These are phyloP conservation scores for Dendrocalamus latiflorus DNA, from an alignment of 202 grass and related monocot species.

Conservation along the genomic window DNA sequence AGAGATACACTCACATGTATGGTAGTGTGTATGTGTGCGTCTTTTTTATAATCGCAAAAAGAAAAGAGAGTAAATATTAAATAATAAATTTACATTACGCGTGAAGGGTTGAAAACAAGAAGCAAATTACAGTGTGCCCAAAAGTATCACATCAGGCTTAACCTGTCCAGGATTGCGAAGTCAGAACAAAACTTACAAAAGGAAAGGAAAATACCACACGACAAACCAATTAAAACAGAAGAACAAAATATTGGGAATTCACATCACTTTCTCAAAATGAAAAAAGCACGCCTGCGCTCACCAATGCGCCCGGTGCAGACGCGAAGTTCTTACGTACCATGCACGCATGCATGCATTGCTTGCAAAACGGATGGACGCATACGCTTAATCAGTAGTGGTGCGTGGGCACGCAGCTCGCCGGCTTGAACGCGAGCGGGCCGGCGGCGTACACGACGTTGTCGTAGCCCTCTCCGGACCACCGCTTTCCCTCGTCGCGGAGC, in stretches of 20 bases:
- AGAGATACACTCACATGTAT: too few relatives aligned
- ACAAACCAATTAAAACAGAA: background rate
- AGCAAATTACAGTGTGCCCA: too few relatives aligned
- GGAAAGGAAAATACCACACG: background rate
- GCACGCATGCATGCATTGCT: too few relatives aligned
- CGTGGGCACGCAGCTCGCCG: slow-evolving; percentile 28
- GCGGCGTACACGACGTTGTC: slow-evolving; percentile 32
- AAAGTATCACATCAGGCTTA: too few relatives aligned
- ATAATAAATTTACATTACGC: too few relatives aligned
- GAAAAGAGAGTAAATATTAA: too few relatives aligned
- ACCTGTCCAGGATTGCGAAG: too few relatives aligned
- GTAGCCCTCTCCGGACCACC: background rate
- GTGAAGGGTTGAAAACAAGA: too few relatives aligned
- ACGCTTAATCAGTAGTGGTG: background rate
- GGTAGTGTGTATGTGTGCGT: too few relatives aligned
- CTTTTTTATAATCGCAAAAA: too few relatives aligned
- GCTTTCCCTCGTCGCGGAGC: slow-evolving; percentile 51
- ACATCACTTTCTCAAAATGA: background rate
- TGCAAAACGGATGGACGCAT: too few relatives aligned
- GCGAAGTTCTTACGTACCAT: background rate
- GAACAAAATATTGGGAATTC: background rate
- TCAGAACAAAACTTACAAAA: too few relatives aligned
- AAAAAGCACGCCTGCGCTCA: background rate
- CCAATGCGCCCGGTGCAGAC: background rate
- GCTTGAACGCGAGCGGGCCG: slow-evolving; percentile 62